Base-by-base conservation (phyloP, 495 filamentous ascomycete species). In the Penicillium diatomitis region DNA sequence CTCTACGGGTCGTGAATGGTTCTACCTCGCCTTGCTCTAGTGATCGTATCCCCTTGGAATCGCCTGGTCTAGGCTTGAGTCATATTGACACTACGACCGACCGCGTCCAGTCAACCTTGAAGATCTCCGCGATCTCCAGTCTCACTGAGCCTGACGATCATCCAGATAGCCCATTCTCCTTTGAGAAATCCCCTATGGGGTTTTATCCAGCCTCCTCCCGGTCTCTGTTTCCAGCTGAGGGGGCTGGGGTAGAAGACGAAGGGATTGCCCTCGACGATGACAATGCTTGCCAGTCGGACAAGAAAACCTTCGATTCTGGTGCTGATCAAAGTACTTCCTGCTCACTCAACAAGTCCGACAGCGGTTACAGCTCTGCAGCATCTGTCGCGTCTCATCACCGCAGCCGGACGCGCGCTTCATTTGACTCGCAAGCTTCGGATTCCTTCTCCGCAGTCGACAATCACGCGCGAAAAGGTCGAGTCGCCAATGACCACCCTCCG, bases 1-100 rank as follows among this genome's bases (percentile, higher is more conserved):
- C 73, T 9, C 48, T 78, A 41, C 67, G 73, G 9, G 69, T 78
- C 3, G 74, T 75, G 2, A 78, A 78, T 48, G 68, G 67, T 6
- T 69, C 68, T 40, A 51, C 54, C 28, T 76, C 72, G 10, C 72
- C 74, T 2, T 70, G 63, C 37, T 58, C 68, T n/a, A 68, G 66
- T 37, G 63, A 71, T 27, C 66, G 63, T 7, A 55, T 54, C 31
- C 58, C 60, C 20, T 43, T 66, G 1, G 52, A 48, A 29, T 47
- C 34, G 10, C 34, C 57, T 4, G 55, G 60, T 10, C 37, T 55
- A 7, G 58, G 49, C 1, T 37, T 51, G n/a, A 54, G 54, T 8
- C 44, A 47, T 38, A 29, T 56, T 10, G 33, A 61, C 32, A 41
- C 40, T 3, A 8, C 31, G 11, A 20, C 20, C 20, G 50, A 52